These are phyloP conservation scores for Talaromyces borbonicus DNA, from an alignment of 495 filamentous ascomycete genomes.

Conservation along the genomic window DNA sequence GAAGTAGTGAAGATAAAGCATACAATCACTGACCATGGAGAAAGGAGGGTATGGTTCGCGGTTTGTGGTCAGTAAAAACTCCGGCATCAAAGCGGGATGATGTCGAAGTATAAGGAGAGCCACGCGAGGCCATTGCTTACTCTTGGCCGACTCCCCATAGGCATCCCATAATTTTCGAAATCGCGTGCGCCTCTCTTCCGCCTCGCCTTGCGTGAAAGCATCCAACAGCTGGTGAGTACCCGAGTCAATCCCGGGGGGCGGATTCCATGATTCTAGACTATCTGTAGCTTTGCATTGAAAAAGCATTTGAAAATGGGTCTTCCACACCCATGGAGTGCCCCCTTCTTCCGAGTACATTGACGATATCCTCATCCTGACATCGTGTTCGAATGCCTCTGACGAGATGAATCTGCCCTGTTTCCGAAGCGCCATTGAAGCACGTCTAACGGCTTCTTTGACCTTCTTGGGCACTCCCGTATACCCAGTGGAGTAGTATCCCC, in stretches of 20 bases:
- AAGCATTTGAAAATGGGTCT: conserved; percentile 15
- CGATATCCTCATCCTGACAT: conserved; percentile 12
- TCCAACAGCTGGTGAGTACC: conserved; percentile 16
- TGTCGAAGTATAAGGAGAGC: conserved; percentile 44
- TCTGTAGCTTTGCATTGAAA: conserved; percentile 16
- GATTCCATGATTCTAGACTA: conserved; percentile 9
- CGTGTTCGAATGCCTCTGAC: conserved; percentile 11
- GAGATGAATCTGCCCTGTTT: conserved; percentile 14
- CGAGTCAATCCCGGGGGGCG: conserved; percentile 10
- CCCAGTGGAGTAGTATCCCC: background rate
- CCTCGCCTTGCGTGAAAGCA: too few relatives aligned
- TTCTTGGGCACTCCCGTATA: background rate
- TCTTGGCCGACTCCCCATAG: conserved; percentile 18
- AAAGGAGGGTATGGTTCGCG: conserved; percentile 29
- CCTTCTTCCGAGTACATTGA: conserved; percentile 17
- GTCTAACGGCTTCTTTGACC: conserved; percentile 6
- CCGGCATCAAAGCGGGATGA: conserved; percentile 28
- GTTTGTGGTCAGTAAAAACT: conserved; percentile 42
- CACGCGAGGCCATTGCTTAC: conserved; percentile 37
- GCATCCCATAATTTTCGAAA: conserved; percentile 37
- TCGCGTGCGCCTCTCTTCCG: conserved; percentile 13
- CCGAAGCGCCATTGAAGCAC: conserved; percentile 14
- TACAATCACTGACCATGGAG: conserved; percentile 41
- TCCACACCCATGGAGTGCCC: conserved; percentile 20
- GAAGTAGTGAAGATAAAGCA: conserved; percentile 32